phyloP scores from a whole-genome alignment of 2,329 filamentous ascomycete genomes.

The Hortaea werneckii region DNA sequence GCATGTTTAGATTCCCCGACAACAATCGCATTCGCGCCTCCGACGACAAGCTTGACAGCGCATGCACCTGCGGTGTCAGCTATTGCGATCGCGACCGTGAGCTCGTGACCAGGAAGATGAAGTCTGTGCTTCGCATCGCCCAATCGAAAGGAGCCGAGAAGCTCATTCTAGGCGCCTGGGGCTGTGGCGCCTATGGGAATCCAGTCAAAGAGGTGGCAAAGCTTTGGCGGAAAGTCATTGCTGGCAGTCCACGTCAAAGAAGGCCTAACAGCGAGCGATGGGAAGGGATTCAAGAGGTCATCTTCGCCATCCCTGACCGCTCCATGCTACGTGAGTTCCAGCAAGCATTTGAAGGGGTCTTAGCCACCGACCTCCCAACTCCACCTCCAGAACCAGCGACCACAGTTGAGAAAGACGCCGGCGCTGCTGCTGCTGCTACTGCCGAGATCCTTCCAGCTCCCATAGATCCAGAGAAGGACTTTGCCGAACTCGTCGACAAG shows the following conservation, averaged over 20 bases:
- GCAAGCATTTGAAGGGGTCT: conserved; percentile 20
- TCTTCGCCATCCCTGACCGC: conserved; percentile 49
- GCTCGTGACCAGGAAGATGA: conserved; percentile 46
- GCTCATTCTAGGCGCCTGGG: conserved; percentile 54
- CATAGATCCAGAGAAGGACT: conserved; percentile 8
- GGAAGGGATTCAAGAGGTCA: conserved; percentile 39
- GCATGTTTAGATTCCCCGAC: conserved; percentile 51
- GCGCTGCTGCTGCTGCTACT: conserved; percentile 1
- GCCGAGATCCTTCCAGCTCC: background rate
- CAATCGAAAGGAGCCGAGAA: conserved; percentile 35
- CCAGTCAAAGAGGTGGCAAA: conserved; percentile 49
- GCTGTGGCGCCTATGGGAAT: conserved; percentile 55
- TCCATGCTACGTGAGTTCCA: conserved; percentile 45
- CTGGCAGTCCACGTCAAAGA: conserved; percentile 21
- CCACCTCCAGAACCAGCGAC: conserved; percentile 2
- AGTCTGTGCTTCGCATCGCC: conserved; percentile 45
- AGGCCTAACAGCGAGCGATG: conserved; percentile 31
- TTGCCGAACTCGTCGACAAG: conserved; percentile 18
- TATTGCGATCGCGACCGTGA: conserved; percentile 40
- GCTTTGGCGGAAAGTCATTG: conserved; percentile 41
- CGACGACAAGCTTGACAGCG: conserved; percentile 22
- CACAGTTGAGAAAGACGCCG: conserved; percentile 4
- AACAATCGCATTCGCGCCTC: conserved; percentile 19
- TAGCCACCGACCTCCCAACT: conserved; percentile 11
- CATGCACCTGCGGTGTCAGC: conserved; percentile 30